These are phyloP conservation scores for Perkinsus marinus DNA, from an alignment of 169 alveolate species.

Conservation along the genomic window DNA sequence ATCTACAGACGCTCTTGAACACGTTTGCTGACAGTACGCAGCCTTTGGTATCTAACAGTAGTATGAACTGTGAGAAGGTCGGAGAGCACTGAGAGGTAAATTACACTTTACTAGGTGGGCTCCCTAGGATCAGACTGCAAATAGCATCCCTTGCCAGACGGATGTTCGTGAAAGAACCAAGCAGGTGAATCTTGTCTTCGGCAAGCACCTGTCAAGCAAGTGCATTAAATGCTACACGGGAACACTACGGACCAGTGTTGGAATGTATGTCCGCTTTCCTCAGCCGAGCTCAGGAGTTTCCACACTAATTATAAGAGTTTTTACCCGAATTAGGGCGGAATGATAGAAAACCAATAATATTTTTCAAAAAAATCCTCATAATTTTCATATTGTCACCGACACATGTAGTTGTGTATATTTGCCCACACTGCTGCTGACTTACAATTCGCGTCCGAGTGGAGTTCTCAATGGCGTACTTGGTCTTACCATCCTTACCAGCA, in stretches of 20 bases:
- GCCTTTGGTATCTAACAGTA: neutral
- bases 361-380: too few species aligned
- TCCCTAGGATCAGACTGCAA: conserved; percentile 91
- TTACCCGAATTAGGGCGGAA: too few species aligned
- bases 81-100: neutral
- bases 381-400: too few species aligned
- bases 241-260: too few species aligned
- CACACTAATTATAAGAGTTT: too few species aligned
- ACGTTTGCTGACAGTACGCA: conserved; percentile 77
- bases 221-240: neutral
- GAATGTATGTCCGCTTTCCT: too few species aligned
- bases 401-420: too few species aligned
- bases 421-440: conserved; percentile 68
- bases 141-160: conserved; percentile 92
- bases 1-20: conserved; percentile 65
- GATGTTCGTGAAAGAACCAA: conserved; percentile 81
- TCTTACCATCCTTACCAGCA: conserved; percentile 97
- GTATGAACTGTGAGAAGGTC: neutral
- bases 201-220: conserved; percentile 8
- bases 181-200: conserved; percentile 48
- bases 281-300: too few species aligned
- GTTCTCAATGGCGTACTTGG: conserved; percentile 96
- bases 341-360: too few species aligned
- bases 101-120: conserved; percentile 92
- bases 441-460: conserved; percentile 97